Evolutionary conservation across 2,329 filamentous ascomycete genomes (phyloP).

Genomic region (Paracamarosporium sp.): DNA sequence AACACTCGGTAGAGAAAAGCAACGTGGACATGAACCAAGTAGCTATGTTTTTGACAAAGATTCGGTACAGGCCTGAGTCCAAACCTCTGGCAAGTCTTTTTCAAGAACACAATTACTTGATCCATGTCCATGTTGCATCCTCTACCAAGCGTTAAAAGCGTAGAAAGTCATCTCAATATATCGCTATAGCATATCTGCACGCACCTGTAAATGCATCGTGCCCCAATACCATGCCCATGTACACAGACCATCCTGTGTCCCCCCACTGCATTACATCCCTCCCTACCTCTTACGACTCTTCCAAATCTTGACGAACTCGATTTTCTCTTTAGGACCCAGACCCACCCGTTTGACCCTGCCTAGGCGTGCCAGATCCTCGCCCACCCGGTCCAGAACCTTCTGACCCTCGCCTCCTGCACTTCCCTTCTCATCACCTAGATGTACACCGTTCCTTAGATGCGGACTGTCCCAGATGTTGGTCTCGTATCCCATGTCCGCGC

Average conservation of each 20-base stretch:
- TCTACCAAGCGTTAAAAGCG: no score
- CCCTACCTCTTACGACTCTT: conserved; percentile 46
- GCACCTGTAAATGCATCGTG: no score
- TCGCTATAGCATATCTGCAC: no score
- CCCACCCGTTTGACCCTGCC: conserved; percentile 89
- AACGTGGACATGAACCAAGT: no score
- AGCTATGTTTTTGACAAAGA: no score
- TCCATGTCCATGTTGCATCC: no score
- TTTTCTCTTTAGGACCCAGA: conserved; percentile 82
- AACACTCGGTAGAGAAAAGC: no score
- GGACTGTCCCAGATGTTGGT: conserved; percentile 42
- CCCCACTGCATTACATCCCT: neutral
- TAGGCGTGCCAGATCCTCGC: conserved; percentile 84
- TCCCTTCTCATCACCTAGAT: conserved; percentile 10
- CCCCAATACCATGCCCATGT: neutral
- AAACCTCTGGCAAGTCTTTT: no score
- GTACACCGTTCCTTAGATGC: conserved; percentile 28
- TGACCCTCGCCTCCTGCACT: conserved; percentile 60
- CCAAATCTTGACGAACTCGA: conserved; percentile 79
- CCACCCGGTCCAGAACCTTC: conserved; percentile 76
- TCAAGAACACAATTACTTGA: no score
- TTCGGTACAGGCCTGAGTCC: no score
- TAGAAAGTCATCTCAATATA: no score
- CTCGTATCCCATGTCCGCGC: conserved; percentile 33
- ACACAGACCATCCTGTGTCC: neutral